These are phyloP conservation scores for Cokeromyces recurvatus DNA, from an alignment of 371 early-diverging fungal genomes.

Conservation along the genomic window DNA sequence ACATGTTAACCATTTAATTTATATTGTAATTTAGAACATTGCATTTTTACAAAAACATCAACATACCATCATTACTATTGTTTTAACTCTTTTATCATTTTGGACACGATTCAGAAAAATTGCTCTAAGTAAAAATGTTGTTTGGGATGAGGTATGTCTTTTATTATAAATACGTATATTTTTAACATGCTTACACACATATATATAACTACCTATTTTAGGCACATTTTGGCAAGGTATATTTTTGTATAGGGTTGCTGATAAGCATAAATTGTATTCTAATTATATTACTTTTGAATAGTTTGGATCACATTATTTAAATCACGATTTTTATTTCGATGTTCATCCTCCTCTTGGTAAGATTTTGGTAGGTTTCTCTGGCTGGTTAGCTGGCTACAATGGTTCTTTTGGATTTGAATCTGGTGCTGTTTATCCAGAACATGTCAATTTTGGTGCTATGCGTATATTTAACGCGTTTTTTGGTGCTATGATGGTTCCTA, in stretches of 20 bases:
- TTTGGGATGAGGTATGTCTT: constrained; percentile 71
- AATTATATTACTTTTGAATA: no score
- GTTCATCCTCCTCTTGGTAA: constrained; percentile 99
- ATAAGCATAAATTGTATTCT: not conserved
- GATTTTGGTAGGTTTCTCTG: constrained; percentile 94
- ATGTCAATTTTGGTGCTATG: constrained; percentile 91
- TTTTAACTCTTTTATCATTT: constrained; percentile 62
- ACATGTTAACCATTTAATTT: not conserved
- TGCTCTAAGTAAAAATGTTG: constrained; percentile 67
- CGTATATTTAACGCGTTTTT: constrained; percentile 87
- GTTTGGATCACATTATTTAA: constrained; percentile 94
- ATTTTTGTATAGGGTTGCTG: not conserved
- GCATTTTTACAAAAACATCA: constrained; percentile 51
- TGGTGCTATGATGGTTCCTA: constrained; percentile 91
- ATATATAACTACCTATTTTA: no score
- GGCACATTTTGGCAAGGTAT: constrained; percentile 89
- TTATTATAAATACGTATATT: no score
- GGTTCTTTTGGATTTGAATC: constrained; percentile 91
- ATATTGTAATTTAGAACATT: constrained; percentile 27
- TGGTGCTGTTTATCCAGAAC: constrained; percentile 78
- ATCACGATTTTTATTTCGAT: constrained; percentile 96
- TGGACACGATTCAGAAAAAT: constrained; percentile 84
- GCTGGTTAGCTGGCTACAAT: constrained; percentile 85
- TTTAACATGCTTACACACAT: no score
- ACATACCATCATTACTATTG: constrained; percentile 44